phyloP scores from a whole-genome alignment of 495 filamentous ascomycete species.

The Lepraria neglecta region DNA sequence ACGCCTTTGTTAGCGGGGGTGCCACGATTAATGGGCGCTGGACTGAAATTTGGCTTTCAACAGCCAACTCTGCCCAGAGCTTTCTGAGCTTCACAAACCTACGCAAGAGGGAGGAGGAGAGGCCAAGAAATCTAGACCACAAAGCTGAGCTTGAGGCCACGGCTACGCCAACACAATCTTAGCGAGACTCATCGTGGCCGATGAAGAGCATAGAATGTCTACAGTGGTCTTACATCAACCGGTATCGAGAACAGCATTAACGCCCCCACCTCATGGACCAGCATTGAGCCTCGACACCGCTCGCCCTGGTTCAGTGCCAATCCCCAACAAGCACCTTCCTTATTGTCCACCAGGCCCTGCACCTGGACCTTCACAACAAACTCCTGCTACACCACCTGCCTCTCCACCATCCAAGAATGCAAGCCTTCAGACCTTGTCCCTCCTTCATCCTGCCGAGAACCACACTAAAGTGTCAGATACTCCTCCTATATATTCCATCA shows the following conservation, averaged over 20 bases:
- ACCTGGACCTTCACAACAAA: constrained; percentile 45
- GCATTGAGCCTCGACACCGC: constrained; percentile 37
- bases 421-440: constrained; percentile 51
- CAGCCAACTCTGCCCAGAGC: constrained; percentile 8
- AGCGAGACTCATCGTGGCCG: background rate
- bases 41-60: background rate
- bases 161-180: background rate
- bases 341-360: constrained; percentile 72
- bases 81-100: background rate
- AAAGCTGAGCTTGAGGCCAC: constrained; percentile 3
- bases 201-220: constrained; percentile 37
- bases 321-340: constrained; percentile 89
- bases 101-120: background rate
- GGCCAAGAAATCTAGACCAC: background rate
- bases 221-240: constrained; percentile 48
- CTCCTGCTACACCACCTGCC: constrained; percentile 56
- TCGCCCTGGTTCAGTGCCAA: constrained; percentile 44
- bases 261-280: constrained; percentile 42
- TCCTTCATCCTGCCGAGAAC: constrained; percentile 67
- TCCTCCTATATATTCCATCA: constrained; percentile 66
- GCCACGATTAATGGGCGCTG: background rate
- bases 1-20: background rate
- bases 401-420: constrained; percentile 52
- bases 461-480: constrained; percentile 51
- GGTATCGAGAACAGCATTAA: constrained; percentile 39